A percentile compares a stretch with the other conserved stretches of the same genome.
phyloP scores from a whole-genome alignment of 164 flowering plant genomes.

The Akebia trifoliata region DNA sequence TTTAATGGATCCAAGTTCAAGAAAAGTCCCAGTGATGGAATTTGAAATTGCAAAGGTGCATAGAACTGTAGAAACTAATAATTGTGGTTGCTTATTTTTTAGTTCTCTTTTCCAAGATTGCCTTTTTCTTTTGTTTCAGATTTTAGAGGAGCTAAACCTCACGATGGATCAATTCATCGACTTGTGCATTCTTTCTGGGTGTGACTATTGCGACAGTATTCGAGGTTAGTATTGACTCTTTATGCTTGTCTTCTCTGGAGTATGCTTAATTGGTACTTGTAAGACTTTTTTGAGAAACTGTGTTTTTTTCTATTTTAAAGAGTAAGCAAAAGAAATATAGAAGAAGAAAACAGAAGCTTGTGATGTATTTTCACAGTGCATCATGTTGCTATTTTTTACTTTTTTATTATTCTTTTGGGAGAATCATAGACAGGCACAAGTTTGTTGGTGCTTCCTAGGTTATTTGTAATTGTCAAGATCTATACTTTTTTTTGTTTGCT shows the following conservation, averaged over 20 bases:
- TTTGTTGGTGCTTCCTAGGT: too few relatives aligned
- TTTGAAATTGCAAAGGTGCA: conserved; percentile 82
- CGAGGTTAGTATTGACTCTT: conserved; percentile 46
- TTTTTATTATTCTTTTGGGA: too few relatives aligned
- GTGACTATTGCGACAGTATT: conserved; percentile 96
- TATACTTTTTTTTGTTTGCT: too few relatives aligned
- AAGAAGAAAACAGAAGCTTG: too few relatives aligned
- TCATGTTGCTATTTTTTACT: too few relatives aligned
- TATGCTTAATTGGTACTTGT: too few relatives aligned
- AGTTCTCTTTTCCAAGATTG: conserved; percentile 2
- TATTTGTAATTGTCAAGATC: too few relatives aligned
- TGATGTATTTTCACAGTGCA: too few relatives aligned
- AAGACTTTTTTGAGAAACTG: too few relatives aligned
- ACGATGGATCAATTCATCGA: conserved; percentile 97
- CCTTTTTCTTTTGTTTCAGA: conserved; percentile 41
- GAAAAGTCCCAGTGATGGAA: conserved; percentile 93
- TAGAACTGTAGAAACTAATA: not conserved
- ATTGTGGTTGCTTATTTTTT: conserved; percentile 10
- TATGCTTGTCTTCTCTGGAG: not conserved
- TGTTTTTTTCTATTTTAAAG: too few relatives aligned
- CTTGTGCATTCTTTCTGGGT: conserved; percentile 92
- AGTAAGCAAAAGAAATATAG: too few relatives aligned
- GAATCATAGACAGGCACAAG: too few relatives aligned
- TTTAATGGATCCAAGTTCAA: conserved; percentile 95
- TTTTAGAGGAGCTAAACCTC: conserved; percentile 79